phyloP scores from a whole-genome alignment of 1,284 basidiomycete species.

The Phenoliferia sp. region DNA sequence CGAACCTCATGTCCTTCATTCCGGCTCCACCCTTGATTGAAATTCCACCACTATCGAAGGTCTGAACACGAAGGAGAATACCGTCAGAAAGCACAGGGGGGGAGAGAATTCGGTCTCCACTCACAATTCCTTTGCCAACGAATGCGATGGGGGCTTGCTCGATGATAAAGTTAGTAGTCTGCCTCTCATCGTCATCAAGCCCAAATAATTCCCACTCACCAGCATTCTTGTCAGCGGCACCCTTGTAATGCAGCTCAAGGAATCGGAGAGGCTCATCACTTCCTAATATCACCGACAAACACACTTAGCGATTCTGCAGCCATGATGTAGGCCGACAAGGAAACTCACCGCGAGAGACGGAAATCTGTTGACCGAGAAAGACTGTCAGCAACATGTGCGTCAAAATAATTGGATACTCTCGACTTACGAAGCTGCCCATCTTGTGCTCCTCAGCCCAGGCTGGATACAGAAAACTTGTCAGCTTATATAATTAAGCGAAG shows the following conservation, averaged over 20 bases:
- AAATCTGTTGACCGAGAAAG: too few species aligned
- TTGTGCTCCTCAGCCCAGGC: conserved; percentile 74
- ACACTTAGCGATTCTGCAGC: too few species aligned
- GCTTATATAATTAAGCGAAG: background rate
- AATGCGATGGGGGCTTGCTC: conserved; percentile 15
- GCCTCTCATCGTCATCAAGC: background rate
- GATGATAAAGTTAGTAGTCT: background rate
- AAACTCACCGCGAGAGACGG: conserved; percentile 57
- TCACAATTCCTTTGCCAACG: conserved; percentile 85
- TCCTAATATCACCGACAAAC: conserved; percentile 44
- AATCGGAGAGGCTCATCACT: conserved; percentile 78
- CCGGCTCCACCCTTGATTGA: conserved; percentile 66
- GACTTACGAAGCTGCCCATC: conserved; percentile 85
- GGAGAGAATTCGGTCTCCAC: conserved; percentile 37
- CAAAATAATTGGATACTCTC: too few species aligned
- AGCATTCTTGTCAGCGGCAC: conserved; percentile 43
- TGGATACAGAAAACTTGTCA: background rate
- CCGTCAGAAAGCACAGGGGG: background rate
- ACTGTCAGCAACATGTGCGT: too few species aligned
- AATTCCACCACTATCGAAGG: conserved; percentile 75
- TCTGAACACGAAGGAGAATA: conserved; percentile 12
- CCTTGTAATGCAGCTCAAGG: conserved; percentile 83
- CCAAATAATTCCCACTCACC: background rate
- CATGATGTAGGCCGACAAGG: too few species aligned
- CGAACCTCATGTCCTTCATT: conserved; percentile 50